These are phyloP conservation scores for Cryptococcus sp. DNA, from an alignment of 1,284 basidiomycete species.

Conservation along the genomic window DNA sequence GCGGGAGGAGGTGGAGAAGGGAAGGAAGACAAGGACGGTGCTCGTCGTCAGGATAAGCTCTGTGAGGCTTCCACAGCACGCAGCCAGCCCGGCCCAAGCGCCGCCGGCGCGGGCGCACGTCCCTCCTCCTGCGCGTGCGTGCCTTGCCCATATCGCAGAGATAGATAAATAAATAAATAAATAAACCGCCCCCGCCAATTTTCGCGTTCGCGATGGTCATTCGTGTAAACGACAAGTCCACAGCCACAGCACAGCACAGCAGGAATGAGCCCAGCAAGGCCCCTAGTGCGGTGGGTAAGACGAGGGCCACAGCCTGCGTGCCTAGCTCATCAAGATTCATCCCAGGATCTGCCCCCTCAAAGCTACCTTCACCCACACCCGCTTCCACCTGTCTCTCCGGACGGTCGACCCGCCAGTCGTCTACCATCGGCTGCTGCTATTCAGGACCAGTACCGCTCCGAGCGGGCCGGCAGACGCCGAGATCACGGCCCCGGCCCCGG, in stretches of 20 bases:
- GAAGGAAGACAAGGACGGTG: too few relatives aligned
- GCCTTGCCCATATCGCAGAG: background rate
- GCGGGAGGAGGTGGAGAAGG: too few relatives aligned
- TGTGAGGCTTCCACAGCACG: too few relatives aligned
- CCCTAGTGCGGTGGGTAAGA: background rate
- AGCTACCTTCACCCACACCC: constrained; percentile 60
- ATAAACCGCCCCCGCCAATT: too few relatives aligned
- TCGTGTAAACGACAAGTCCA: background rate
- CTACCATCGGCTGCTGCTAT: constrained; percentile 71
- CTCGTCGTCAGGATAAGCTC: too few relatives aligned
- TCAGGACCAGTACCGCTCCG: constrained; percentile 57
- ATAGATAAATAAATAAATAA: too few relatives aligned
- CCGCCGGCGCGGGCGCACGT: too few relatives aligned
- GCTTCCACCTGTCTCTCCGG: constrained; percentile 65
- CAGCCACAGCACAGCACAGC: background rate
- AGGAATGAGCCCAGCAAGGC: background rate
- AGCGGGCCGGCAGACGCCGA: constrained; percentile 21
- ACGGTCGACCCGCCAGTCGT: constrained; percentile 56
- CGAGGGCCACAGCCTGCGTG: background rate
- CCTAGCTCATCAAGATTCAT: constrained; percentile 38
- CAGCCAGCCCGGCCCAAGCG: too few relatives aligned
- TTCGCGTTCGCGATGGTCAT: background rate
- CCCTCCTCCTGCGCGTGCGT: background rate
- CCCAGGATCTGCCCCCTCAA: constrained; percentile 56
- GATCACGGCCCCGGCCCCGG: constrained; percentile 6